These are phyloP conservation scores for Maudiozyma pseudohumilis DNA, from an alignment of 805 yeast genomes.

Conservation along the genomic window DNA sequence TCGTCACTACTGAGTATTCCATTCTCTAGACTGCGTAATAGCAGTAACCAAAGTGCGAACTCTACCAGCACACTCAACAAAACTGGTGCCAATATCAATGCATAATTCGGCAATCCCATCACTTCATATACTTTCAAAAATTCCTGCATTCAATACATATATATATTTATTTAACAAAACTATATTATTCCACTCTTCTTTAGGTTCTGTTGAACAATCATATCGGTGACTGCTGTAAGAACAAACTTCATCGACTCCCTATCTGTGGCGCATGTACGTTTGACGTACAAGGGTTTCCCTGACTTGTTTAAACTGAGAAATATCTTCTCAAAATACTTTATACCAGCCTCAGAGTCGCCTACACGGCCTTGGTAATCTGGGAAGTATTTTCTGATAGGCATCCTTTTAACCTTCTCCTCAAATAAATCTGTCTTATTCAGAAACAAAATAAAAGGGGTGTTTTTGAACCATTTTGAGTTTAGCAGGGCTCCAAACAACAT, in stretches of 20 bases:
- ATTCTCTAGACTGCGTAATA: constrained; percentile 21
- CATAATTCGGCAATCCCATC: neutral
- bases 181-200: constrained; percentile 66
- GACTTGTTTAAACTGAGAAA: constrained; percentile 55
- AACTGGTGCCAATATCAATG: too few species aligned
- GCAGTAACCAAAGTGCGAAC: constrained; percentile 3
- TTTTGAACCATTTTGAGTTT: constrained; percentile 74
- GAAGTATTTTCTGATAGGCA: constrained; percentile 63
- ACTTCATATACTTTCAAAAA: neutral
- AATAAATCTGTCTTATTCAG: constrained; percentile 82
- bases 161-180: neutral
- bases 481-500: constrained; percentile 73
- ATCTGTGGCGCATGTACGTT: constrained; percentile 94
- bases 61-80: neutral
- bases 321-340: constrained; percentile 58
- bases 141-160: neutral
- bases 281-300: constrained; percentile 73
- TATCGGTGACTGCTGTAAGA: constrained; percentile 83
- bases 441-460: constrained; percentile 83
- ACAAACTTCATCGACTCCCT: constrained; percentile 82
- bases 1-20: constrained; percentile 23
- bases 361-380: constrained; percentile 68
- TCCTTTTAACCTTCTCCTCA: constrained; percentile 52
- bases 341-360: constrained; percentile 54
- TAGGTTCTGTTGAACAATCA: constrained; percentile 75